Conservation (phyloP, 116 monocot species). For the Cymodocea nodosa region DNA sequence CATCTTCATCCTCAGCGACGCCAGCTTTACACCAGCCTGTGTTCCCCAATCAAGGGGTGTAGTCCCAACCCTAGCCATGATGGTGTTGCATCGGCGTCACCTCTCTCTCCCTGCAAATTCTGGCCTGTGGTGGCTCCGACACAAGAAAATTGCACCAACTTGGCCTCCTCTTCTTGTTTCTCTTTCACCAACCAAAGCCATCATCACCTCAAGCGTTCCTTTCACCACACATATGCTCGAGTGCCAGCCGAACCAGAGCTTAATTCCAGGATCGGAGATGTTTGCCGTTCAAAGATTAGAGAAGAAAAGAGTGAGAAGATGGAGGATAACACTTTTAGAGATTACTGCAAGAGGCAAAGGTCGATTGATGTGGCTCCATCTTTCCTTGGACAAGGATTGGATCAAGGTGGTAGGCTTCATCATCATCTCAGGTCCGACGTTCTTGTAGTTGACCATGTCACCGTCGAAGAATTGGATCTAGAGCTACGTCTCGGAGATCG, state of each 20-base stretch:
- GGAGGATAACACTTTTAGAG: constrained; percentile 5
- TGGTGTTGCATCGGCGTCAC: neutral
- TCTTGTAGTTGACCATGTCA: constrained; percentile 7
- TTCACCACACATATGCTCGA: neutral
- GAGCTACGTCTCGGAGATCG: constrained; percentile 52
- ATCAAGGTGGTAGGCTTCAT: neutral
- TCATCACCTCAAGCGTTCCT: neutral
- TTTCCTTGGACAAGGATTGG: neutral
- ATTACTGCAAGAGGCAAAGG: constrained; percentile 24
- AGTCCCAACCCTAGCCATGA: constrained; percentile 13
- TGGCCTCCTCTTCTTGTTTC: constrained; percentile 10
- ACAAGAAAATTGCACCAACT: constrained; percentile 2
- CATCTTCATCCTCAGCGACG: constrained; percentile 1
- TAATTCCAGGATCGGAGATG: constrained; percentile 10
- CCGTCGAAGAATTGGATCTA: constrained; percentile 45
- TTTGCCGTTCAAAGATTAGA: neutral
- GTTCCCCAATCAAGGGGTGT: constrained; percentile 3
- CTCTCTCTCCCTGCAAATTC: constrained; percentile 4
- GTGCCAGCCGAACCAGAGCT: neutral
- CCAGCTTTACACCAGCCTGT: neutral
- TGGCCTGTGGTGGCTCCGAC: neutral
- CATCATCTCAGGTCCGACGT: constrained; percentile 8
- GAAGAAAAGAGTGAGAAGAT: constrained; percentile 1
- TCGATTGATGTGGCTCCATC: constrained; percentile 10
- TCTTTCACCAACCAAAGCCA: neutral